Conservation (phyloP, 2,329 filamentous ascomycete genomes). For the Sporothrix mexicana region DNA sequence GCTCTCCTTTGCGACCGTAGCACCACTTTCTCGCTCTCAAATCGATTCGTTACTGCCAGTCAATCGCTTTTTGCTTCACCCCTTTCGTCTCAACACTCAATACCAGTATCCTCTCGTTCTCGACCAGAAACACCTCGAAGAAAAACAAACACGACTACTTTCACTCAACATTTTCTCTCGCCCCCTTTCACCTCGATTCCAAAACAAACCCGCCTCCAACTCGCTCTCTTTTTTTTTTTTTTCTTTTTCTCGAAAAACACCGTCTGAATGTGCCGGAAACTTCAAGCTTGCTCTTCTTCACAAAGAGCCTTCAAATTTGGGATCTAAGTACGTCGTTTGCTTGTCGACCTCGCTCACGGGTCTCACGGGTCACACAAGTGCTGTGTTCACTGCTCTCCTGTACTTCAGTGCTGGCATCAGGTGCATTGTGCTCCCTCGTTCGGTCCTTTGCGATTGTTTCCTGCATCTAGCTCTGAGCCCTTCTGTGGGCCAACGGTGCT, state of each 20-base stretch:
- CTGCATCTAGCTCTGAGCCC: not conserved
- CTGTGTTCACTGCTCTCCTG: not conserved
- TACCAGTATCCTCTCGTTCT: constrained; percentile 5
- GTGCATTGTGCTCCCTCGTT: not conserved
- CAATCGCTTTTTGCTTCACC: constrained; percentile 1
- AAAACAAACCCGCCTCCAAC: not conserved
- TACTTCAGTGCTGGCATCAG: not conserved
- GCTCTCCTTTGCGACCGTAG: constrained; percentile 18
- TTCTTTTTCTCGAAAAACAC: not conserved
- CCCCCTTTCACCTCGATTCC: not conserved
- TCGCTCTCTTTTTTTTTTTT: constrained; percentile 12
- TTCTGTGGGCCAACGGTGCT: no score
- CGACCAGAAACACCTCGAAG: not conserved
- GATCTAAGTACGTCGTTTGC: constrained; percentile 33
- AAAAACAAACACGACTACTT: not conserved
- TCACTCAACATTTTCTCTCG: not conserved
- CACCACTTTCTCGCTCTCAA: constrained; percentile 11
- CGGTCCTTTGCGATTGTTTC: not conserved
- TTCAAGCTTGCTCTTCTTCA: constrained; percentile 32
- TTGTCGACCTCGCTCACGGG: not conserved
- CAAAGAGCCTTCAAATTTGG: constrained; percentile 33
- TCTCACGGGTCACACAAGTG: not conserved
- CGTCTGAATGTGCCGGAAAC: constrained; percentile 34
- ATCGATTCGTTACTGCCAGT: constrained; percentile 4
- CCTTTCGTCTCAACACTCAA: not conserved